Percentiles rank a stretch among this genome's conserved stretches.
These are phyloP conservation scores for Lactarius trivialis DNA, from an alignment of 768 basidiomycete species.

Conservation along the genomic window DNA sequence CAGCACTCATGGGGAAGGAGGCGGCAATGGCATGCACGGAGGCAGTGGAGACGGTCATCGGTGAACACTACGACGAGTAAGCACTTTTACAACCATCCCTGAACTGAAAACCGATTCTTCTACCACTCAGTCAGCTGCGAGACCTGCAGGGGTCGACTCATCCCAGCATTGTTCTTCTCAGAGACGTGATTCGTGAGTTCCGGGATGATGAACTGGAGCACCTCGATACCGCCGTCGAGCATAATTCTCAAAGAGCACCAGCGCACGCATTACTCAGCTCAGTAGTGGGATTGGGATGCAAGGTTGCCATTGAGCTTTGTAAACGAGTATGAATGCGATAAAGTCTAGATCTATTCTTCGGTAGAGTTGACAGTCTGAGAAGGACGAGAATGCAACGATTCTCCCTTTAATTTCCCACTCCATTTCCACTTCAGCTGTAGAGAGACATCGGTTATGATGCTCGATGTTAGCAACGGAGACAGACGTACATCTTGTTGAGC, in stretches of 20 bases:
- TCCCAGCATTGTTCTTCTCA: constrained; percentile 71
- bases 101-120: neutral
- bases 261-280: constrained; percentile 88
- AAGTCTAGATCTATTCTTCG: constrained; percentile 16
- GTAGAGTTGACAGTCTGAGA: constrained; percentile 7
- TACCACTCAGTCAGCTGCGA: constrained; percentile 62
- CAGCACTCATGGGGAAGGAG: constrained; percentile 84
- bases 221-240: constrained; percentile 81
- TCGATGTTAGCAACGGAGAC: neutral
- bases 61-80: constrained; percentile 97
- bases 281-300: constrained; percentile 79
- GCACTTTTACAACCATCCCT: constrained; percentile 29
- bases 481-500: constrained; percentile 35
- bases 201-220: constrained; percentile 95
- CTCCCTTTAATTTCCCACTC: constrained; percentile 44
- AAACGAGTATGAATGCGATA: constrained; percentile 51
- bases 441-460: neutral
- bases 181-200: constrained; percentile 71
- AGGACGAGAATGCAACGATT: constrained; percentile 31
- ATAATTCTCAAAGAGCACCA: constrained; percentile 84
- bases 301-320: constrained; percentile 83
- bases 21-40: constrained; percentile 99
- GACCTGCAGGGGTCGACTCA: constrained; percentile 65
- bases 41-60: constrained; percentile 95
- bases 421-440: constrained; percentile 48